A percentile compares a stretch with the other conserved stretches of the same genome.
phyloP scores from a whole-genome alignment of 148 eudicot genomes.

The Heliamphora exappendiculata region DNA sequence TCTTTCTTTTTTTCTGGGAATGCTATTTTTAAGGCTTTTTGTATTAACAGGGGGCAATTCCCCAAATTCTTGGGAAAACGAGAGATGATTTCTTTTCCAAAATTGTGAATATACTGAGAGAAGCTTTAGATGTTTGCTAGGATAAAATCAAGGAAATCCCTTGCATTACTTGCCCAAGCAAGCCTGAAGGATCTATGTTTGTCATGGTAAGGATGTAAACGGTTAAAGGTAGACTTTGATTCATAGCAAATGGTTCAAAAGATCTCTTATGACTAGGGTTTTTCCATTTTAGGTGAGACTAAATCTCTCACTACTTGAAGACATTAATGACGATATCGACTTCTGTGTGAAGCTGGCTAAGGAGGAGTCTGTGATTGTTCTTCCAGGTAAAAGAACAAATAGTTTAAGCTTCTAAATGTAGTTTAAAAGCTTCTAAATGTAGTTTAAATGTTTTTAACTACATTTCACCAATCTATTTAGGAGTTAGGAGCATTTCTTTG shows the following conservation, averaged over 20 bases:
- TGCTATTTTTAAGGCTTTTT: background rate
- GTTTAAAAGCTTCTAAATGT: too few species aligned
- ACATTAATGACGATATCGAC: constrained; percentile 33
- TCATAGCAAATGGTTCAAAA: background rate
- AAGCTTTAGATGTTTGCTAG: constrained; percentile 29
- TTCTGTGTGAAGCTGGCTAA: constrained; percentile 38
- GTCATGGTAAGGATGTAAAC: constrained; percentile 26
- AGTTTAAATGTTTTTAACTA: background rate
- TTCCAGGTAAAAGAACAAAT: constrained; percentile 29
- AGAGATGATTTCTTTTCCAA: constrained; percentile 25
- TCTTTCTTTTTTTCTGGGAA: background rate
- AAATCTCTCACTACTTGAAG: constrained; percentile 30
- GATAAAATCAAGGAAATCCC: constrained; percentile 30
- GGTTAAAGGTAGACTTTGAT: background rate
- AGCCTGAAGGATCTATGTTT: constrained; percentile 53
- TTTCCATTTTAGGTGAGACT: constrained; percentile 29
- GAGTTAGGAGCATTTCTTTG: background rate
- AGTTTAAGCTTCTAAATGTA: background rate
- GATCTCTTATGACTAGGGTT: background rate
- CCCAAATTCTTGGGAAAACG: constrained; percentile 35
- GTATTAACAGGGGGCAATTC: constrained; percentile 24
- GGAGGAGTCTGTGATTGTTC: constrained; percentile 41
- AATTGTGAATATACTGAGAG: constrained; percentile 21
- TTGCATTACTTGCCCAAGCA: constrained; percentile 31
- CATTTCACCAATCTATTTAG: background rate